phyloP scores from a whole-genome alignment of 768 basidiomycete genomes.

The Pleurotus eryngii region DNA sequence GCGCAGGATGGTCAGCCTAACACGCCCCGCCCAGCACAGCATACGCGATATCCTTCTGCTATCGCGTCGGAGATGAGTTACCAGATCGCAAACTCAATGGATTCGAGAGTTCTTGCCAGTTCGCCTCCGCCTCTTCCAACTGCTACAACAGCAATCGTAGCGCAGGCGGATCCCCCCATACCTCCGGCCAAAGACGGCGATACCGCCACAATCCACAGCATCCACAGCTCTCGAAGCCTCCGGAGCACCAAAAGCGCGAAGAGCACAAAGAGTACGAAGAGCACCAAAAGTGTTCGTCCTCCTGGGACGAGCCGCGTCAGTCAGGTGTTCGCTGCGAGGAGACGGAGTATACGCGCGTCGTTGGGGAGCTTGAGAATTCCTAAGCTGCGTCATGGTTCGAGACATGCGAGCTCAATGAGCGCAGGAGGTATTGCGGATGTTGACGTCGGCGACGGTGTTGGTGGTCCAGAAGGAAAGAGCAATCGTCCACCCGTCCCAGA shows the following conservation, averaged over 20 bases:
- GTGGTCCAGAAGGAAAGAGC: conserved; percentile 19
- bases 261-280: conserved; percentile 30
- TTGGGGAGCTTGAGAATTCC: conserved; percentile 67
- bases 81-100: not conserved
- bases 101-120: not conserved
- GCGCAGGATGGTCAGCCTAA: too few relatives aligned
- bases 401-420: too few relatives aligned
- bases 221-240: conserved; percentile 25
- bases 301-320: conserved; percentile 27
- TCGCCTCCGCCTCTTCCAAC: not conserved
- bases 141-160: not conserved
- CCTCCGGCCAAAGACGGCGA: not conserved
- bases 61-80: not conserved
- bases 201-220: conserved; percentile 35
- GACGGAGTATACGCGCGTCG: conserved; percentile 59
- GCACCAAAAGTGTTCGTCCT: conserved; percentile 21
- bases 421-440: too few relatives aligned
- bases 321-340: conserved; percentile 61
- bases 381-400: conserved; percentile 16
- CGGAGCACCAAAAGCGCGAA: conserved; percentile 32
- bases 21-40: too few relatives aligned
- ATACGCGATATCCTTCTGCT: too few relatives aligned
- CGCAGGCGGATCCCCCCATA: not conserved
- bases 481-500: conserved; percentile 3
- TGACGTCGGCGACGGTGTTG: too few relatives aligned